These are phyloP conservation scores for Berberis thunbergii DNA, from an alignment of 164 flowering plant species.

Conservation along the genomic window DNA sequence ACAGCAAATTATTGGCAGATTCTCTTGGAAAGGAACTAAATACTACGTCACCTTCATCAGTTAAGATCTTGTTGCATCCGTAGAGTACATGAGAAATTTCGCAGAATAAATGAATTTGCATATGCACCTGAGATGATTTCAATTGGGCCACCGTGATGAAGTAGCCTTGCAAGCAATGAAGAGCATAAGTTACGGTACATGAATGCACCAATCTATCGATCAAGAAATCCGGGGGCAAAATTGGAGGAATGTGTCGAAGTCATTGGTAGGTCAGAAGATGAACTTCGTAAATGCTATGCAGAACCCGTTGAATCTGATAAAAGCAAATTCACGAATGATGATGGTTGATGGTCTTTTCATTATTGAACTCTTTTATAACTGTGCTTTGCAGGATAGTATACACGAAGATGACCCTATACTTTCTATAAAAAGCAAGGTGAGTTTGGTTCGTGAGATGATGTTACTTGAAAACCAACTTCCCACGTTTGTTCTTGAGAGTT, in stretches of 20 bases:
- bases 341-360: constrained; percentile 52
- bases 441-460: constrained; percentile 39
- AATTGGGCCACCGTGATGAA: constrained; percentile 44
- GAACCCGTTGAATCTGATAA: constrained; percentile 24
- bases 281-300: constrained; percentile 37
- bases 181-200: constrained; percentile 36
- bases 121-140: constrained; percentile 40
- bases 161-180: constrained; percentile 29
- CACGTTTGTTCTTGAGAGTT: constrained; percentile 9
- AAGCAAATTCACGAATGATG: constrained; percentile 47
- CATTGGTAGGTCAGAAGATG: constrained; percentile 27
- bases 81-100: constrained; percentile 31
- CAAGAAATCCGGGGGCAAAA: constrained; percentile 4
- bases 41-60: neutral
- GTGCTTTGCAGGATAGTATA: neutral
- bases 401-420: constrained; percentile 37
- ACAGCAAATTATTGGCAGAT: neutral
- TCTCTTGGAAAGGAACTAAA: neutral
- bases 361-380: constrained; percentile 28
- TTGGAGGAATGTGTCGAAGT: constrained; percentile 16
- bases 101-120: constrained; percentile 29
- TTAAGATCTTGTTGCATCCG: constrained; percentile 16
- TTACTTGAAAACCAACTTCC: constrained; percentile 59
- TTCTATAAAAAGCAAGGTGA: constrained; percentile 32
- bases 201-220: constrained; percentile 12